Base-by-base conservation (phyloP, 768 basidiomycete species). In the Bullera alba region DNA sequence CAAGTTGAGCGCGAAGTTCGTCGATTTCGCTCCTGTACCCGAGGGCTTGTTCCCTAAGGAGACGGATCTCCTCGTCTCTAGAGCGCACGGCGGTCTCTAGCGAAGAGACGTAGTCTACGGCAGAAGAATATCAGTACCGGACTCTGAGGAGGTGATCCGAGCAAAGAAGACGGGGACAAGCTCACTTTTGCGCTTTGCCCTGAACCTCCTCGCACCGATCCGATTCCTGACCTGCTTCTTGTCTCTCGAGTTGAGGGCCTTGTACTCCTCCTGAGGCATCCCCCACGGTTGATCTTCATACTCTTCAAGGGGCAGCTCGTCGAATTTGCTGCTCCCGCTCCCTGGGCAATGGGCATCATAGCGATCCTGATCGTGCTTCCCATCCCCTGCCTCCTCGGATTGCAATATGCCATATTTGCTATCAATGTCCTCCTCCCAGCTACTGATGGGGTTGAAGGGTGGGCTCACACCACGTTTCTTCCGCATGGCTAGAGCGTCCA, bases 191-290 rank as follows among this genome's bases (percentile, higher is more conserved):
- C 55, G 42, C 35, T 57, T 57, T 28, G 55, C 55, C 17, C 55
- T 29, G 46, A 57, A 57, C 29, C 55, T 17, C 12, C 55, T 4
- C 4, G 55, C 55, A 22, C 62, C 62, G 27, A 63, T 60, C 38
- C 46, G 39, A 48, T 68, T 68, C 46, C 66, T 50, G 14, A 68
- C 59, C 36, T 68, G 63, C 48, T 68, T 68, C 56, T 68, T 68
- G 38, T 65, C 66, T 23, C 54, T 54, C 16, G 63, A 58, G 32
- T 57, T 62, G 39, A 68, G 41, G n/a, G 60, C 61, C 32, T 60
- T 60, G 42, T 68, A 68, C 34, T 61, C 48, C 2, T 60, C 60
- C 38, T 65, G 63, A 5, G 66, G 66, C 63, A 68, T 68, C 15
- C 63, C 66, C 66, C 66, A 68, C 4, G 60, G 63, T 46, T 65